These are phyloP conservation scores for Kockiozyma suomiensis DNA, from an alignment of 805 yeast species.

Conservation along the genomic window DNA sequence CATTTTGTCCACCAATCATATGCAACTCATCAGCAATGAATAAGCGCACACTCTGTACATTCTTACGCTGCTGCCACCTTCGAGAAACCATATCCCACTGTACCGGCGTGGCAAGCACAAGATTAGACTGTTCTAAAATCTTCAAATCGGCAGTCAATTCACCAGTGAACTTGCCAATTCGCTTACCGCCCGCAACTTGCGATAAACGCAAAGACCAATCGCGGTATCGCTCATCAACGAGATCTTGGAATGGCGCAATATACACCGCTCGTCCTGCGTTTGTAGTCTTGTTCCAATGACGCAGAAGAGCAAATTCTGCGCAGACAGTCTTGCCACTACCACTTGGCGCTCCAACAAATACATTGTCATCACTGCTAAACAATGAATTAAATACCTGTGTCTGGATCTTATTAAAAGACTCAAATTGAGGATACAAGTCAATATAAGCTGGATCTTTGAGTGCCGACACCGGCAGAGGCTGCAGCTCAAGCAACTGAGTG, in stretches of 20 bases:
- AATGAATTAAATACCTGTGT: constrained; percentile 67
- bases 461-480: constrained; percentile 53
- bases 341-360: constrained; percentile 70
- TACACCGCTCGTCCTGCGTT: constrained; percentile 73
- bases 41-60: constrained; percentile 64
- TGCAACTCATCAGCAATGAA: constrained; percentile 77
- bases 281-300: constrained; percentile 62
- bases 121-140: constrained; percentile 60
- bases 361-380: constrained; percentile 58
- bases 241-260: constrained; percentile 63
- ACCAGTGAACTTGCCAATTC: constrained; percentile 59
- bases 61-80: constrained; percentile 79
- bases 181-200: constrained; percentile 58
- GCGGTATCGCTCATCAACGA: constrained; percentile 51
- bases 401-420: constrained; percentile 69
- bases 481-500: constrained; percentile 58
- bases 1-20: constrained; percentile 59
- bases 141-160: constrained; percentile 59
- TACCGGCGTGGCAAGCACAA: constrained; percentile 74
- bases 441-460: constrained; percentile 54
- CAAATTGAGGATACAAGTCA: constrained; percentile 50
- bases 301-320: constrained; percentile 72
- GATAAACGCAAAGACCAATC: constrained; percentile 59
- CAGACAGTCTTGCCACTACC: constrained; percentile 74
- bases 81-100: constrained; percentile 75